A percentile compares a stretch with the other conserved stretches of the same genome.
phyloP scores from a whole-genome alignment of 371 early-diverging fungal genomes.

The Smittium mucronatum region DNA sequence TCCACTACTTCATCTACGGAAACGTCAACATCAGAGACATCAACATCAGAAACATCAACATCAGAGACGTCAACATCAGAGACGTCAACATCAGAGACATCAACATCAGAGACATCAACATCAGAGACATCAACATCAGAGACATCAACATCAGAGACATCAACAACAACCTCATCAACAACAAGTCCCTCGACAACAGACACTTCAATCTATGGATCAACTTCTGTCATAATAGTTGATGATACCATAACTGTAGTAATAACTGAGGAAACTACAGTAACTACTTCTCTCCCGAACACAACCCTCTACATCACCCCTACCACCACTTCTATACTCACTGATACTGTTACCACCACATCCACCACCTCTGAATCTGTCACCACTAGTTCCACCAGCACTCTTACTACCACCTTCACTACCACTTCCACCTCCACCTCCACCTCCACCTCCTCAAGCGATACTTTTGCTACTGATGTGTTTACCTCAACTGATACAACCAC shows the following conservation, averaged over 20 bases:
- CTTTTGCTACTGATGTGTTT: background rate
- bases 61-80: background rate
- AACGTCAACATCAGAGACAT: background rate
- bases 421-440: background rate
- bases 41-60: background rate
- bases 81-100: background rate
- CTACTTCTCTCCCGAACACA: background rate
- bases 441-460: background rate
- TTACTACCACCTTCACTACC: background rate
- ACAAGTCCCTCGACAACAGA: background rate
- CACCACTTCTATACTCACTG: background rate
- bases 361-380: background rate
- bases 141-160: background rate
- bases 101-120: background rate
- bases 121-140: background rate
- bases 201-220: background rate
- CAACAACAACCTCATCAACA: background rate
- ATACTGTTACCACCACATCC: background rate
- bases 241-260: background rate
- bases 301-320: background rate
- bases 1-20: background rate
- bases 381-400: constrained; percentile 1
- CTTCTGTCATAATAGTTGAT: background rate
- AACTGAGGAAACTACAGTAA: constrained; percentile 3
- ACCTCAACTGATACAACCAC: background rate